Percentiles rank a stretch among this genome's conserved stretches.
These are phyloP conservation scores for Pythium aquatile DNA, from an alignment of 352 stramenopile genomes.

Conservation along the genomic window DNA sequence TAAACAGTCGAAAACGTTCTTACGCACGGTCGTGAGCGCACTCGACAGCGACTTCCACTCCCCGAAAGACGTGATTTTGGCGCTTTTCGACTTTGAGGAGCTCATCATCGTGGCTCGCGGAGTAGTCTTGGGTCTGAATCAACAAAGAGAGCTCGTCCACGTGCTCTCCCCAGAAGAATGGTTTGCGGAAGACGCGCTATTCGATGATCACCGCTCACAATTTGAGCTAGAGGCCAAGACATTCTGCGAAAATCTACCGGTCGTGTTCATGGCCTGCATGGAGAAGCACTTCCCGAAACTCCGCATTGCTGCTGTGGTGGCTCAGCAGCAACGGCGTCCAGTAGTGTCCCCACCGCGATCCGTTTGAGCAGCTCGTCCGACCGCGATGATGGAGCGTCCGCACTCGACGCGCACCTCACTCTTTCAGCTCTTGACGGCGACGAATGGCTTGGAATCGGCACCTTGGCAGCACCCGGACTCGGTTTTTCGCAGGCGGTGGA, in stretches of 20 bases:
- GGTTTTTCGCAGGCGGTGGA: slow-evolving; percentile 14
- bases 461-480: slow-evolving; percentile 14
- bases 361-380: background rate
- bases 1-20: slow-evolving; percentile 25
- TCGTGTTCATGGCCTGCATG: slow-evolving; percentile 27
- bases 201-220: slow-evolving; percentile 16
- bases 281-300: slow-evolving; percentile 56
- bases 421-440: background rate
- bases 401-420: background rate
- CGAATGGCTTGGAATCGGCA: background rate
- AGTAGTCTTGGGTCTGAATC: slow-evolving; percentile 19
- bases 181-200: slow-evolving; percentile 25
- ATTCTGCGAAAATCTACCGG: slow-evolving; percentile 25
- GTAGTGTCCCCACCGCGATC: slow-evolving; percentile 5
- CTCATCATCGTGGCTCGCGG: slow-evolving; percentile 29
- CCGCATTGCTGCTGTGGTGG: slow-evolving; percentile 40
- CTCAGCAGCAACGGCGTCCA: slow-evolving; percentile 16
- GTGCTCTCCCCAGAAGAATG: slow-evolving; percentile 11
- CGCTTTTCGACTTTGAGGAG: slow-evolving; percentile 17
- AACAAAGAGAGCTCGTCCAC: slow-evolving; percentile 8
- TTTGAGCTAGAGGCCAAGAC: slow-evolving; percentile 22
- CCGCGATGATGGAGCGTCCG: background rate
- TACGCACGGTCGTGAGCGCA: slow-evolving; percentile 21
- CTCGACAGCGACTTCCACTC: slow-evolving; percentile 32
- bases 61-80: slow-evolving; percentile 20